These are phyloP conservation scores for Euryodendron excelsum DNA, from an alignment of 148 eudicot genomes.

Conservation along the genomic window DNA sequence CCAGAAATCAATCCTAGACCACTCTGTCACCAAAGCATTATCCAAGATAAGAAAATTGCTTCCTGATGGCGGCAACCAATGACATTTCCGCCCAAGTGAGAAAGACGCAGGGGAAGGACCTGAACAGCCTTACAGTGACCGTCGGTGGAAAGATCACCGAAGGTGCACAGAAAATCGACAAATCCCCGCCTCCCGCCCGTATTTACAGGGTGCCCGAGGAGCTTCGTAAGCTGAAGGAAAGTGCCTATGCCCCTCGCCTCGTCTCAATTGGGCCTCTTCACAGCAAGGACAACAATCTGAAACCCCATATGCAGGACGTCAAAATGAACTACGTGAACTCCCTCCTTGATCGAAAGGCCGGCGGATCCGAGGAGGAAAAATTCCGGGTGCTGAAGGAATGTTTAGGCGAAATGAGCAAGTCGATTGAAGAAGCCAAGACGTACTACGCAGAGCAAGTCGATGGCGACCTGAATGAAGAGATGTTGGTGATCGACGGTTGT, in stretches of 20 bases:
- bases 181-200: neutral
- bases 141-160: neutral
- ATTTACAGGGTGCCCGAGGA: constrained; percentile 34
- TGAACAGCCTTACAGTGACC: neutral
- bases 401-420: neutral
- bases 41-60: too few species aligned
- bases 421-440: neutral
- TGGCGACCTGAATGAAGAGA: neutral
- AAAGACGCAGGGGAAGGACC: neutral
- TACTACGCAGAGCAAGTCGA: neutral
- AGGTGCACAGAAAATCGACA: neutral
- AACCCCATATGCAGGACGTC: constrained; percentile 20
- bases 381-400: neutral
- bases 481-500: neutral
- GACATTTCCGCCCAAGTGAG: too few species aligned
- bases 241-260: constrained; percentile 29
- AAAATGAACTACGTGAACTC: constrained; percentile 26
- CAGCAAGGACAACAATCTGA: constrained; percentile 8
- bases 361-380: neutral
- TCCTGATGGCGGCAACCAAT: too few species aligned
- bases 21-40: too few species aligned
- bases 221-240: constrained; percentile 34
- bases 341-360: neutral
- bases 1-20: too few species aligned
- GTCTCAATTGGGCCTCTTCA: constrained; percentile 41